Base-by-base conservation (phyloP, 768 basidiomycete genomes). In the Lactarius indigo region DNA sequence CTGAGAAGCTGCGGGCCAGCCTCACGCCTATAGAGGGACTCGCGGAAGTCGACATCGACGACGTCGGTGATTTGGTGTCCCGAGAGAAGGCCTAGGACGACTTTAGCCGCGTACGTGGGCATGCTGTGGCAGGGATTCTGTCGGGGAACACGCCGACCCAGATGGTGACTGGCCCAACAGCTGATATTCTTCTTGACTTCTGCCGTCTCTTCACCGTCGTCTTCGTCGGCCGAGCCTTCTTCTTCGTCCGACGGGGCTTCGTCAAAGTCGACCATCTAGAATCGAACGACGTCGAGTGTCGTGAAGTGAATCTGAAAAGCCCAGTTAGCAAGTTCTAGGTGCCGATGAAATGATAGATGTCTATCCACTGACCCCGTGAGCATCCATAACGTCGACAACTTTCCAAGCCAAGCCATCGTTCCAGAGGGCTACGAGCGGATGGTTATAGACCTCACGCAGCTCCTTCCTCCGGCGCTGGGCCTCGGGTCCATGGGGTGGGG, bases 21-120 rank as follows among this genome's bases (percentile, higher is more conserved):
- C 26, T 66, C 55, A 61, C 64, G 52, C 69, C 47, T 70, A 72
- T 64, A 67, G 57, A 71, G 31, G 39, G 76, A 78, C 68, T 77
- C 77, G 31, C 78, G 75, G 65, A 62, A 80, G 18, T 76, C 80
- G 41, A 81, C 68, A 56, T 81, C n/a, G n/a, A n/a, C 76, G 71
- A 81, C 68, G 61, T 80, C 74, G 41, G 58, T 52, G 71, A 79
- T 73, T 23, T 71, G 30, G 72, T 74, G 70, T 57, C 71, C 26
- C 69, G 74, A 67, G 71, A 81, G 79, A 64, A 78, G 71, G 26
- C 57, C 67, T 58, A 74, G 75, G 71, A 78, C 75, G 58, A 73
- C 74, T 31, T 72, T 66, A 59, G 79, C 58, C 8, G 75, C 73
- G 41, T 75, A n/a, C n/a, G n/a, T 63, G 73, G 58, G 69, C 44